Evolutionary conservation across 1,139 yeast genomes (phyloP), one percentile per base, ranked within the genome.

Genomic region (Williopsis jadinii): DNA sequence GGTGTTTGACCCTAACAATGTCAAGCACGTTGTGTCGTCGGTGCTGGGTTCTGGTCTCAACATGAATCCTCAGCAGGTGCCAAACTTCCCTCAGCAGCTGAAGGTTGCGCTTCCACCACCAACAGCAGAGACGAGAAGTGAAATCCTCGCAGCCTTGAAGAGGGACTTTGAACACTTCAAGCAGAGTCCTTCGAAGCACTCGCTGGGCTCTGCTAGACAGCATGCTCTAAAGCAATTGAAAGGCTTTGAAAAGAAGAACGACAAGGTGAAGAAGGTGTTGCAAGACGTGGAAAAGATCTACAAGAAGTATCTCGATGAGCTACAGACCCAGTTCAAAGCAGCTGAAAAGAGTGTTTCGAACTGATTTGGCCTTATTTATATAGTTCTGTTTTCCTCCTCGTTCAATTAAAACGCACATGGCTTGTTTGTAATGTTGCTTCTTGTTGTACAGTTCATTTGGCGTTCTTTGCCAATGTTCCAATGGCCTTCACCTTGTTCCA

Each of bases 1-100:
- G 0, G 92, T 88, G 2, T 90, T 82, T 60, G 96, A 88, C 54
- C 94, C 95, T 10, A 68, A 68, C 39, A 73, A 85, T 51, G 72
- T 78, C 27, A 84, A 85, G 55, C 71, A 75, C 47, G 75, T 90
- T 27, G 71, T 83, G 37, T 79, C 86, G 45, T 71, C 88, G 0
- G 79, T 90, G 33, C 61, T 87, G 46, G 82, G 75, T 2, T 70
- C 90, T 0, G 76, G 75, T 11, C 63, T 86, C 58, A 84, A 85
- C 53, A 64, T 90, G 67, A 86, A 83, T 46, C 95, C 97, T 1
- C 88, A 83, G 54, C 68, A 70, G 26, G 90, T 86, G 48, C 76
- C 85, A 3, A 65, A 75, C 41, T 84, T 83, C 56, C 79, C 79
- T 38, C 95, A 84, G 59, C 72, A 82, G 32, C 67, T 90, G 55